Percentiles rank a stretch among this genome's conserved stretches.
Evolutionary conservation across 1,284 basidiomycete species (phyloP).

Genomic region (Trichosporon sp.): DNA sequence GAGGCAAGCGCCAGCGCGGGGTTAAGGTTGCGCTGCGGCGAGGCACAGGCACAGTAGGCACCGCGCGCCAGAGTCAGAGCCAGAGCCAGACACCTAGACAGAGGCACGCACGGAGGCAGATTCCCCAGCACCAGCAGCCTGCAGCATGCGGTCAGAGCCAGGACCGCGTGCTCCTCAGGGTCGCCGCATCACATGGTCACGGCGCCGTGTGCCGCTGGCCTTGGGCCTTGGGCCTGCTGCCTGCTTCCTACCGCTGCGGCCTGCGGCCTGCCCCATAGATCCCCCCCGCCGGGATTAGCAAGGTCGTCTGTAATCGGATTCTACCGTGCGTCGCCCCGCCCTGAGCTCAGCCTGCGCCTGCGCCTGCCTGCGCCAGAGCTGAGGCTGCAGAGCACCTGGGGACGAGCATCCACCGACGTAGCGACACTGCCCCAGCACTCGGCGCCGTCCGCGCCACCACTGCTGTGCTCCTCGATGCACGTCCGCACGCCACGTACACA

Average conservation of each 20-base stretch:
- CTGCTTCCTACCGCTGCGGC: too few relatives aligned
- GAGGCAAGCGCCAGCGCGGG: background rate
- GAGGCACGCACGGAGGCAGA: background rate
- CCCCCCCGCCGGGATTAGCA: too few relatives aligned
- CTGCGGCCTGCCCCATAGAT: too few relatives aligned
- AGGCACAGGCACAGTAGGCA: background rate
- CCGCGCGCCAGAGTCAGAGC: too few relatives aligned
- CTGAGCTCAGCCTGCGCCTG: too few relatives aligned
- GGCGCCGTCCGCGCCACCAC: background rate
- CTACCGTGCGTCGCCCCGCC: too few relatives aligned
- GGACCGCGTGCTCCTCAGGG: background rate
- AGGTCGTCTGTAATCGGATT: too few relatives aligned
- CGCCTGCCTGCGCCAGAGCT: too few relatives aligned
- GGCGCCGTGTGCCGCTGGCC: background rate
- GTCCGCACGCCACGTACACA: background rate
- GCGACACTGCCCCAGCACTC: background rate
- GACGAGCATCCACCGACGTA: too few relatives aligned
- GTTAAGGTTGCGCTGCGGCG: background rate
- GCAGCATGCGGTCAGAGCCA: background rate
- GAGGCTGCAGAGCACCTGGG: too few relatives aligned
- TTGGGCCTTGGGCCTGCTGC: background rate
- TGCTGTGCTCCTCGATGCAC: background rate
- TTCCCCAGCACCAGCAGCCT: background rate
- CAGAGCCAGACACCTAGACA: too few relatives aligned
- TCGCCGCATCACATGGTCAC: background rate